Evolutionary conservation across 371 early-diverging fungal species (phyloP).

Genomic region (Mortierella sp.): DNA sequence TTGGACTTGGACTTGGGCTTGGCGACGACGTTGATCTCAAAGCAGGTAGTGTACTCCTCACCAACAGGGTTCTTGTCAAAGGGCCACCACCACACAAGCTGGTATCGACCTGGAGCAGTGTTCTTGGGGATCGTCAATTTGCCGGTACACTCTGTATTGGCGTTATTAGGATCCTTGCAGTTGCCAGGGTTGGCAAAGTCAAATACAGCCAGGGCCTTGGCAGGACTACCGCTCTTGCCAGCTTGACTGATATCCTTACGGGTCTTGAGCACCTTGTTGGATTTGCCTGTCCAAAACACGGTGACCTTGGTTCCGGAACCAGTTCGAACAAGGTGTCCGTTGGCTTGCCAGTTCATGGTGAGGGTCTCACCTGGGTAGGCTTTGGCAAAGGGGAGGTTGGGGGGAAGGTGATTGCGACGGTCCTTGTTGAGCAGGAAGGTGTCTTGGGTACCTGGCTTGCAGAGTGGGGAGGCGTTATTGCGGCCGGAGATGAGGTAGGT

Average conservation of each 20-base stretch:
- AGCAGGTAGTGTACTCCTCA: constrained; percentile 71
- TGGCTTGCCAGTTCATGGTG: constrained; percentile 64
- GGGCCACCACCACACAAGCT: constrained; percentile 70
- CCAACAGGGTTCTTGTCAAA: constrained; percentile 69
- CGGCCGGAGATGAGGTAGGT: constrained; percentile 62
- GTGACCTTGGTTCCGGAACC: constrained; percentile 47
- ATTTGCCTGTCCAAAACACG: constrained; percentile 59
- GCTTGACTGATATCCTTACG: constrained; percentile 44
- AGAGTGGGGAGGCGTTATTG: constrained; percentile 58
- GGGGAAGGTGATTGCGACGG: constrained; percentile 34
- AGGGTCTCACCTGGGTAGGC: constrained; percentile 64
- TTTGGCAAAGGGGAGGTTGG: constrained; percentile 57
- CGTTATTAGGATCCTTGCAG: constrained; percentile 48
- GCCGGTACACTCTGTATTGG: constrained; percentile 64
- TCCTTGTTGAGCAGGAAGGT: constrained; percentile 32
- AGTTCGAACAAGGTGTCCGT: constrained; percentile 59
- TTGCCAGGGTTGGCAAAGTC: constrained; percentile 54
- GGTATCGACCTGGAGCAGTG: constrained; percentile 59
- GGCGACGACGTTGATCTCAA: constrained; percentile 61
- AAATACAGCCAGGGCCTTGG: constrained; percentile 28
- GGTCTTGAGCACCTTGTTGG: constrained; percentile 54
- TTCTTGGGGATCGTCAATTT: constrained; percentile 60
- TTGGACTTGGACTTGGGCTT: constrained; percentile 11
- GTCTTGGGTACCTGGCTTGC: constrained; percentile 60
- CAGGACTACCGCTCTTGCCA: constrained; percentile 15